These are phyloP conservation scores for Phytophthora macrochlamydospora DNA, from an alignment of 352 stramenopile species.

Conservation along the genomic window DNA sequence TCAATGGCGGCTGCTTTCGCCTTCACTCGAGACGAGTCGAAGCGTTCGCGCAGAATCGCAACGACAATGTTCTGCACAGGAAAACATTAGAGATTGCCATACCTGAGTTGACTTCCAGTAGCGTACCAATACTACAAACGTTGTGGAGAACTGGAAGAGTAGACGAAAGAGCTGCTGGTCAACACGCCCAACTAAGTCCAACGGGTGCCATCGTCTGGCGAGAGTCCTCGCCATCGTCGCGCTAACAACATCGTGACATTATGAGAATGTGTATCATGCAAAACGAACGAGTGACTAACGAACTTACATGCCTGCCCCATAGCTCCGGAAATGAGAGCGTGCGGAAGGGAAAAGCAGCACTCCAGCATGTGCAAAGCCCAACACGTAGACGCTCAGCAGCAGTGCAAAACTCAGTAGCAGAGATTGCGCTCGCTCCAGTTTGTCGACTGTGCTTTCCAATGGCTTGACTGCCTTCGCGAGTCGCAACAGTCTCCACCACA, in stretches of 20 bases:
- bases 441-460: conserved; percentile 47
- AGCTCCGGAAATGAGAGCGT: conserved; percentile 37
- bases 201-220: conserved; percentile 19
- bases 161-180: conserved; percentile 38
- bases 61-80: conserved; percentile 56
- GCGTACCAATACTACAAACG: conserved; percentile 50
- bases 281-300: neutral
- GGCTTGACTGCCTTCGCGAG: conserved; percentile 50
- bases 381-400: conserved; percentile 49
- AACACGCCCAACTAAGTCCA: conserved; percentile 17
- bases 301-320: conserved; percentile 57
- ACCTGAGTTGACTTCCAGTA: too few species aligned
- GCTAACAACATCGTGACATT: conserved; percentile 12
- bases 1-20: conserved; percentile 29
- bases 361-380: conserved; percentile 52
- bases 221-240: conserved; percentile 36
- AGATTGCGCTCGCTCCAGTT: conserved; percentile 46
- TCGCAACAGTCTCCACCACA: conserved; percentile 67
- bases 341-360: conserved; percentile 48
- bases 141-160: conserved; percentile 44
- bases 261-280: neutral
- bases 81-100: neutral
- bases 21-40: conserved; percentile 36
- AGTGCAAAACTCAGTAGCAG: conserved; percentile 45
- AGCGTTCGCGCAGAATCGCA: conserved; percentile 66